Base-by-base conservation (phyloP, 1,284 basidiomycete genomes). In the Ceratobasidium sp. region DNA sequence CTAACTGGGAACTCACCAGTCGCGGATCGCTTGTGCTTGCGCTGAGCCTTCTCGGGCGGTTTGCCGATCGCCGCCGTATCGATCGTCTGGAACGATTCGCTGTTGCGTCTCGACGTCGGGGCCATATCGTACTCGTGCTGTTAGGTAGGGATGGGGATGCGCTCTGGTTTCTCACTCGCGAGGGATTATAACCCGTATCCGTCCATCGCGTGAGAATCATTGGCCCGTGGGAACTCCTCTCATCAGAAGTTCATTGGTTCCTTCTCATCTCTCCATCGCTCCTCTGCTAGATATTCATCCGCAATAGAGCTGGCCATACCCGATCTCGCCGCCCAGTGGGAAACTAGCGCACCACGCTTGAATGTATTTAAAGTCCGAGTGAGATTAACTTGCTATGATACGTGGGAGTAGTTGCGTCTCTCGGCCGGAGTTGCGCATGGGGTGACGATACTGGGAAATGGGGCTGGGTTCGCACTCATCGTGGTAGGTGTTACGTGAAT, bases 1-100 rank as follows among this genome's bases (percentile, higher is more conserved):
- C 58, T 46, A 14, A 61, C 30, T 23, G 62, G 16, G 26, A 54
- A 76, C 80, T 57, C 75, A 91, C 91, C 89, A 16, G 92, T 94
- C 63, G 93, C 83, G 16, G 90, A 87, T 59, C 92, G 86, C 72
- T 91, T 89, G 81, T 93, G 92, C 76, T 87, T 85, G 76, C 91
- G 86, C 54, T 84, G 82, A 13, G 85, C 82, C 72, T 80, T 81
- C 41, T 90, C 73, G 9, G 63, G 49, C 16, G 78, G 78, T 52
- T 77, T 75, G 14, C 78, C 78, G 38, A 79, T 93, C 38, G 83
- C 82, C 76, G 85, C 83, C 28, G 88, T 85, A 80, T 93, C 91
- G 80, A 92, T 87, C 14, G 63, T 67, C 63, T 67, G 63, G 63
- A 67, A 67, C n/a, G 63, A 67, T 23, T 67, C 63, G 3, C 49